Base-by-base conservation (phyloP, 78 protist species). In the Chrysochromulina tobinii region DNA sequence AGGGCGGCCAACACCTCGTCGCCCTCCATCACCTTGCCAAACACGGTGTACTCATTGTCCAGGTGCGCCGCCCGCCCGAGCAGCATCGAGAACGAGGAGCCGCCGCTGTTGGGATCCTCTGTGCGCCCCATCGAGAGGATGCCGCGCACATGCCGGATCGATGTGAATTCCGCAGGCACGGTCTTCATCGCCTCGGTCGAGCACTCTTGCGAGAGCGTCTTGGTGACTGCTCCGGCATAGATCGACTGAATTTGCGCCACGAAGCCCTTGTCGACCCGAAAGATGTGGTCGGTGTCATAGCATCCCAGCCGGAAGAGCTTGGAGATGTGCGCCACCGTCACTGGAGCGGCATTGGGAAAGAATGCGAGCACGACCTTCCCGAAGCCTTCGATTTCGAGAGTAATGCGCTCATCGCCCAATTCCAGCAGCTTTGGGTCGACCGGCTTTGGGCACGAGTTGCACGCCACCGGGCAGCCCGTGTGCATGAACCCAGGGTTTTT, bases 211-310 rank as follows among this genome's bases (percentile, higher is more conserved):
- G 48, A 21, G 53, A 87, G 64, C 73, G n/a, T 1, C 53, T 9
- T 0, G 27, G 1, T 8, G 20, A 58, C 90, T 15, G 38, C 6
- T 27, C 58, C 61, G 51, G 6, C 21, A 9, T 18, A 58, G 23
- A 61, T 18, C 21, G 89, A n/a, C 51, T 87, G 61, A 0, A 87
- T 21, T 48, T 51, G 90, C 53, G 90, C 90, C 48, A 87, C 90
- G 73, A 87, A 87, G 64, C 90, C 90, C 50, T 61, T 61, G 90
- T 87, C 90, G 18, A 87, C 90, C 1, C 90, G 77, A 9, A 87
- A 87, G 61, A 87, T 58, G 68, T 87, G 77, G 81, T 87, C 61
- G 48, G 85, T 61, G 64, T 87, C 90, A 48, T 57, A 87, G 64
- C 61, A 61, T 15, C 90, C 89, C 25, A 87, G 27, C 27, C 90